These are phyloP conservation scores for Entomortierella parvispora DNA, from an alignment of 192 early-diverging fungal species.

Conservation along the genomic window DNA sequence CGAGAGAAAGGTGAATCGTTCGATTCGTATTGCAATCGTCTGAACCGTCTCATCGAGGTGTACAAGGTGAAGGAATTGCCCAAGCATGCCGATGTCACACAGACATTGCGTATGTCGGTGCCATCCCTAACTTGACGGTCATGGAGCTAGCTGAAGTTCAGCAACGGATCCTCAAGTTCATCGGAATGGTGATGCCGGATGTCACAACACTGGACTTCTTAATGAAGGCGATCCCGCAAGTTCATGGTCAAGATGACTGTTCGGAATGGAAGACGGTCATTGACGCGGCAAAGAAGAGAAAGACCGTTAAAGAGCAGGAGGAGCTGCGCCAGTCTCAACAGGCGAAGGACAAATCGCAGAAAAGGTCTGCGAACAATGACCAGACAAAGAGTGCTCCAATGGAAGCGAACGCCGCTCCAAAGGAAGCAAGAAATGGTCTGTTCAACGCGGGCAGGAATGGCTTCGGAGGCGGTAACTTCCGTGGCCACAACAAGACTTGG, in stretches of 20 bases:
- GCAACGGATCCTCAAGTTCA: background rate
- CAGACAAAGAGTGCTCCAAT: no score
- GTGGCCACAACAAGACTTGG: no score
- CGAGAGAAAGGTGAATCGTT: slow-evolving; percentile 4
- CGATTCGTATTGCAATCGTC: background rate
- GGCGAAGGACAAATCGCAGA: no score
- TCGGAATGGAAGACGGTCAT: slow-evolving; percentile 6
- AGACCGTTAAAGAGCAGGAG: no score
- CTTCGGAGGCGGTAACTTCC: no score
- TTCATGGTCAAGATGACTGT: slow-evolving; percentile 5
- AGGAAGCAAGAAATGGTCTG: no score
- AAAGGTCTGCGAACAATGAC: no score
- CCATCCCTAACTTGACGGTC: slow-evolving; percentile 5
- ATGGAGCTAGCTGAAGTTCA: background rate
- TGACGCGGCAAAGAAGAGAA: no score
- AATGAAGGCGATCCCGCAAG: background rate
- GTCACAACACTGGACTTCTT: background rate
- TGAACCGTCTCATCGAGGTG: slow-evolving; percentile 4
- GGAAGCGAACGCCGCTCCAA: no score
- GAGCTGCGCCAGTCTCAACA: no score
- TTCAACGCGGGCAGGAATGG: no score
- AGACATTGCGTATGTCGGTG: slow-evolving; percentile 6
- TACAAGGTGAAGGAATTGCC: slow-evolving; percentile 8
- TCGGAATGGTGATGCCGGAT: background rate
- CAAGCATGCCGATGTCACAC: slow-evolving; percentile 3